These are phyloP conservation scores for Metarhizium robertsii DNA, from an alignment of 2,329 filamentous ascomycete genomes.

Conservation along the genomic window DNA sequence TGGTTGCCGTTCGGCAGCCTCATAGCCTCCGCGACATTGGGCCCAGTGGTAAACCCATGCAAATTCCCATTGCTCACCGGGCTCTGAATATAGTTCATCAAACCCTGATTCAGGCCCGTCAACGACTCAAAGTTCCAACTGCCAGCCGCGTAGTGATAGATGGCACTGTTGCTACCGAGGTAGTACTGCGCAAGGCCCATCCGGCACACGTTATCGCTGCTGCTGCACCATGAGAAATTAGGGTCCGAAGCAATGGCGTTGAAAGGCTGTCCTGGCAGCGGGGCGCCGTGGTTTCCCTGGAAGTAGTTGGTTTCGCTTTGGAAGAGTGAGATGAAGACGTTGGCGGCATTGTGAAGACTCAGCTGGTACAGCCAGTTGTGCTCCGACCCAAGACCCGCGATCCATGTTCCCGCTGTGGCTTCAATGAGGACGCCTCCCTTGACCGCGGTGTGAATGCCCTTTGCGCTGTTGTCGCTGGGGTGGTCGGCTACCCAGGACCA, in stretches of 20 bases:
- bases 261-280: conserved; percentile 28
- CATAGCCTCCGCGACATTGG: conserved; percentile 7
- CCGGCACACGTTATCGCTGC: conserved; percentile 26
- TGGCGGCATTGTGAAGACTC: conserved; percentile 37
- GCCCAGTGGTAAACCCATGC: conserved; percentile 10
- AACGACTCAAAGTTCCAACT: conserved; percentile 9
- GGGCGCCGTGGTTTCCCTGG: conserved; percentile 21
- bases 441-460: conserved; percentile 30
- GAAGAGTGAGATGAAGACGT: conserved; percentile 40
- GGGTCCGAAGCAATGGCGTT: conserved; percentile 25
- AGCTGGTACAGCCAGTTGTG: conserved; percentile 51
- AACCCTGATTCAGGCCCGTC: conserved; percentile 9
- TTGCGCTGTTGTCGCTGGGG: conserved; percentile 33
- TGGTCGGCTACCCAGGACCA: conserved; percentile 39
- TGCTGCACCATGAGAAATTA: conserved; percentile 29
- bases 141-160: conserved; percentile 9
- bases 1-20: conserved; percentile 7
- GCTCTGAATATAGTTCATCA: conserved; percentile 12
- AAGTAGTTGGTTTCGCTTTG: conserved; percentile 43
- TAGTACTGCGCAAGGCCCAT: conserved; percentile 21
- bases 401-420: conserved; percentile 39
- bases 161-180: conserved; percentile 6
- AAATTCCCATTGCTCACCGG: conserved; percentile 6
- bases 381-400: conserved; percentile 36
- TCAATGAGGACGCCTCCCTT: conserved; percentile 39